phyloP scores from a whole-genome alignment of 2,329 filamentous ascomycete species.

The Tympanopsis confertula region DNA sequence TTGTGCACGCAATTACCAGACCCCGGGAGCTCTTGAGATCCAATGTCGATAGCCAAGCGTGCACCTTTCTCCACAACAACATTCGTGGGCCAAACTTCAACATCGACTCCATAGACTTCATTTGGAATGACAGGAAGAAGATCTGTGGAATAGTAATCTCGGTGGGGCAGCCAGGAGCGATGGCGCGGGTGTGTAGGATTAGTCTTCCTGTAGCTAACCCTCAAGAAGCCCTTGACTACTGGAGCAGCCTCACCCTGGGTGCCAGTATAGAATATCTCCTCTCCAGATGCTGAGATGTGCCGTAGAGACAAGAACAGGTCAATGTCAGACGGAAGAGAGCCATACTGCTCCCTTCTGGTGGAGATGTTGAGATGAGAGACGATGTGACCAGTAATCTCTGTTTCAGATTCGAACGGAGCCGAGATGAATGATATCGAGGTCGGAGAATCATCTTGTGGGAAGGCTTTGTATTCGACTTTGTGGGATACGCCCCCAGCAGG shows the following conservation, averaged over 20 bases:
- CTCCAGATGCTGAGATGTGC: conserved; percentile 22
- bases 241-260: conserved; percentile 42
- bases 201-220: conserved; percentile 35
- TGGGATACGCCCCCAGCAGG: conserved; percentile 9
- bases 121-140: conserved; percentile 31
- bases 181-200: conserved; percentile 29
- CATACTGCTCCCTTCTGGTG: conserved; percentile 14
- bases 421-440: conserved; percentile 35
- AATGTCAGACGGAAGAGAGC: not conserved
- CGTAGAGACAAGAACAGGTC: not conserved
- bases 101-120: conserved; percentile 35
- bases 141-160: conserved; percentile 36
- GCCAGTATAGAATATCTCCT: conserved; percentile 41
- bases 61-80: conserved; percentile 19
- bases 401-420: conserved; percentile 33
- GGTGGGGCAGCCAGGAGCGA: conserved; percentile 29
- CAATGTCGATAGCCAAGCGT: conserved; percentile 13
- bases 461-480: conserved; percentile 34
- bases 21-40: conserved; percentile 9
- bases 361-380: conserved; percentile 40
- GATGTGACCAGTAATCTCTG: conserved; percentile 43
- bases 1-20: not conserved
- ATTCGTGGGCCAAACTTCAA: conserved; percentile 26
- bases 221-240: conserved; percentile 40
- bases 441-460: conserved; percentile 30